A percentile compares a stretch with the other conserved stretches of the same genome.
These are phyloP conservation scores for Sporothrix variecibatus DNA, from an alignment of 2,329 filamentous ascomycete species.

Conservation along the genomic window DNA sequence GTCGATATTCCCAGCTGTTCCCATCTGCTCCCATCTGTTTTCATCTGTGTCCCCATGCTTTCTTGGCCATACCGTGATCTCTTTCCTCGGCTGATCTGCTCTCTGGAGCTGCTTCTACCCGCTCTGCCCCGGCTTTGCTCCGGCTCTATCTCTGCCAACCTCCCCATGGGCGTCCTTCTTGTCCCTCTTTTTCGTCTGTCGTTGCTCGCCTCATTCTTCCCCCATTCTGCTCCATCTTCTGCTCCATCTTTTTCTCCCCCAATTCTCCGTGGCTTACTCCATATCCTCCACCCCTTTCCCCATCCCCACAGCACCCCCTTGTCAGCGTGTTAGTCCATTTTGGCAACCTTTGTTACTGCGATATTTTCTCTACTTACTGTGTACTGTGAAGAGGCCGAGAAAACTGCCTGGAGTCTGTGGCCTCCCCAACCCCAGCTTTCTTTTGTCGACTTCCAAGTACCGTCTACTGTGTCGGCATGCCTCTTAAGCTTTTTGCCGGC, in stretches of 20 bases:
- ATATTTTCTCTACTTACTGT: neutral
- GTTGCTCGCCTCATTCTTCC: neutral
- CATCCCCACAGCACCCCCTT: neutral
- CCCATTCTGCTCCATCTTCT: neutral
- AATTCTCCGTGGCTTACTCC: neutral
- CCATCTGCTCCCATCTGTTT: neutral
- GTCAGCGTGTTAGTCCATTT: neutral
- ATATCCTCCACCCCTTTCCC: neutral
- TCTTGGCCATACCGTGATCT: neutral
- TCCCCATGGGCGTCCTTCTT: neutral
- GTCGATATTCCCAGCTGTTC: neutral
- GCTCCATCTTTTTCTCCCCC: neutral
- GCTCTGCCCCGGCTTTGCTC: neutral
- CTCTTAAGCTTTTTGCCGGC: constrained; percentile 9
- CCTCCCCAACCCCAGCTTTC: neutral
- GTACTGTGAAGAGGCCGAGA: no score
- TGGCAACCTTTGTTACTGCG: neutral
- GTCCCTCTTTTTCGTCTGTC: neutral
- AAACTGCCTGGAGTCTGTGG: no score
- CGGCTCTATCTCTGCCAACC: neutral
- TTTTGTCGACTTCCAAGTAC: neutral
- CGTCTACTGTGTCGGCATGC: neutral
- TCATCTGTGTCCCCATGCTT: neutral
- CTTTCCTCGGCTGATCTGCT: neutral
- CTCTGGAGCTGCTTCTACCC: neutral